A percentile compares a stretch with the other conserved stretches of the same genome.
phyloP scores from a whole-genome alignment of 2,329 filamentous ascomycete genomes.

The Dothideomycetidae sp. region DNA sequence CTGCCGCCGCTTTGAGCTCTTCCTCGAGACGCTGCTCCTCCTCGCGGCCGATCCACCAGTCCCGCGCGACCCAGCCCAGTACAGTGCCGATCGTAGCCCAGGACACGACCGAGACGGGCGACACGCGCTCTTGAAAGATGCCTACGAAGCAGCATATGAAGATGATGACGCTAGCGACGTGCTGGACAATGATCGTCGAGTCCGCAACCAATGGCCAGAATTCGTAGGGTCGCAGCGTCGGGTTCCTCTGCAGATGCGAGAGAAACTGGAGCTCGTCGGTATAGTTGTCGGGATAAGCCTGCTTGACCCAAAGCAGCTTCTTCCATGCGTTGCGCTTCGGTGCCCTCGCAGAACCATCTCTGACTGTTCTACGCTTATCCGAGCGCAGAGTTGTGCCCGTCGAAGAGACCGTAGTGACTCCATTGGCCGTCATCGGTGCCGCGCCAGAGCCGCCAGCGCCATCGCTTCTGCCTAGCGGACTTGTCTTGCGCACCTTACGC shows the following conservation, averaged over 20 bases:
- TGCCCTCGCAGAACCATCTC: constrained; percentile 44
- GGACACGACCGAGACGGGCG: constrained; percentile 74
- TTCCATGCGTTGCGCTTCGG: constrained; percentile 64
- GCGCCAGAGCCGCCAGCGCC: constrained; percentile 14
- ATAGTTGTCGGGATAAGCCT: constrained; percentile 97
- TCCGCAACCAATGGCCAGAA: constrained; percentile 96
- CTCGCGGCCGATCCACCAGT: constrained; percentile 71
- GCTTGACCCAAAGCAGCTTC: constrained; percentile 96
- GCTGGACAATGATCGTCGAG: constrained; percentile 91
- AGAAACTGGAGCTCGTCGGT: constrained; percentile 95
- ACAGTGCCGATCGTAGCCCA: constrained; percentile 74
- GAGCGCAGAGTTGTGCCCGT: neutral
- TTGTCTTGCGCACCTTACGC: constrained; percentile 26
- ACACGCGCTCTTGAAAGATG: constrained; percentile 77
- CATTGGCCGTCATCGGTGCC: constrained; percentile 14
- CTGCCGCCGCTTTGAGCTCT: constrained; percentile 14
- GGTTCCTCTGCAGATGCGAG: constrained; percentile 88
- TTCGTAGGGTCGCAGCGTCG: constrained; percentile 83
- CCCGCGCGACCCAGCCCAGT: constrained; percentile 80
- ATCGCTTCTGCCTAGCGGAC: constrained; percentile 20
- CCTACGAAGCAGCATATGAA: constrained; percentile 89
- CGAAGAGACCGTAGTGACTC: constrained; percentile 19
- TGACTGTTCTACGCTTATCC: constrained; percentile 36
- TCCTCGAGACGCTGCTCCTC: constrained; percentile 37
- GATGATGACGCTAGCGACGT: constrained; percentile 86